These are phyloP conservation scores for Chaetomium tenue DNA, from an alignment of 495 filamentous ascomycete species.

Conservation along the genomic window DNA sequence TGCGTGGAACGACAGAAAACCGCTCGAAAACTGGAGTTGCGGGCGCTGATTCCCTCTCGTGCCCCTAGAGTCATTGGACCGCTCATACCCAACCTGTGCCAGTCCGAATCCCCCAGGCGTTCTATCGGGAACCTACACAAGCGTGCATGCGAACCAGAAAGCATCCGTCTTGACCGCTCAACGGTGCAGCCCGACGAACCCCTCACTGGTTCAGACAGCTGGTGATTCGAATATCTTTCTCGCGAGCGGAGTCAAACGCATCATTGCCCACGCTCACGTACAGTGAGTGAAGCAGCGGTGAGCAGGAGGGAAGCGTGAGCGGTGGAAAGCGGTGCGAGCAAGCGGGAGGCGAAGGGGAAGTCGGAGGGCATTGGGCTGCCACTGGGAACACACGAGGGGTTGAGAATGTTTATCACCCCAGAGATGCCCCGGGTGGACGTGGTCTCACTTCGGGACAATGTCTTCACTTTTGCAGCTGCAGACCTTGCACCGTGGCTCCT, in stretches of 20 bases:
- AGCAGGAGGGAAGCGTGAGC: constrained; percentile 4
- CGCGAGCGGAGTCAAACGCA: constrained; percentile 8
- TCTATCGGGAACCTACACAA: constrained; percentile 29
- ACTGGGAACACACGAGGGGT: not conserved
- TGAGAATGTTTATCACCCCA: constrained; percentile 27
- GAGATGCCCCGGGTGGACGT: constrained; percentile 15
- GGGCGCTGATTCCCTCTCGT: not conserved
- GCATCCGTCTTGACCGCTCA: constrained; percentile 24
- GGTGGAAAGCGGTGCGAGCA: constrained; percentile 13
- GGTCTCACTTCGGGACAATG: constrained; percentile 10
- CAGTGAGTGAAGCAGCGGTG: constrained; percentile 16
- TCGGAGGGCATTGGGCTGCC: not conserved
- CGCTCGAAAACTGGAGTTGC: too few relatives aligned
- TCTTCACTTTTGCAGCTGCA: constrained; percentile 8
- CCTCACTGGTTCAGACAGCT: constrained; percentile 13
- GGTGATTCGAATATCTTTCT: constrained; percentile 6
- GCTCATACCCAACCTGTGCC: not conserved
- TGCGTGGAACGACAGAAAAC: not conserved
- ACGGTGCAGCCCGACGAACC: constrained; percentile 23
- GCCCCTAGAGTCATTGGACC: not conserved
- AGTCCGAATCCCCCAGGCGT: constrained; percentile 11
- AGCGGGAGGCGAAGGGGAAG: not conserved
- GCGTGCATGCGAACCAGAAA: constrained; percentile 28
- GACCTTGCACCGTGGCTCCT: constrained; percentile 1
- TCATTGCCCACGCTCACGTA: not conserved